A percentile compares a stretch with the other conserved stretches of the same genome.
These are phyloP conservation scores for Aureobasidium pullulans DNA, from an alignment of 2,329 filamentous ascomycete species.

Conservation along the genomic window DNA sequence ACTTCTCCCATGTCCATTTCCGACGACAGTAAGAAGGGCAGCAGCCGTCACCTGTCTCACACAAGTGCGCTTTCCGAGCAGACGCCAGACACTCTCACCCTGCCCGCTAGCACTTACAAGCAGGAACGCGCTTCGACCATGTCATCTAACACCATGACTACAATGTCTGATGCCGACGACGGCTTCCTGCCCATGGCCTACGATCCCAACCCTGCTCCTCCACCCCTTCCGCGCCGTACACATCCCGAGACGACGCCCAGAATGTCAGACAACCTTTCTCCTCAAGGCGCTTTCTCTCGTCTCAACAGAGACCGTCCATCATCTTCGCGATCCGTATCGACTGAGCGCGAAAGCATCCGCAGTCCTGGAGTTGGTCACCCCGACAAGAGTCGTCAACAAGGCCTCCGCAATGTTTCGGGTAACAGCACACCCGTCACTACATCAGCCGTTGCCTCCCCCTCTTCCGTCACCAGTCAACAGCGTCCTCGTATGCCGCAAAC, in stretches of 20 bases:
- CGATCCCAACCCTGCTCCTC: conserved; percentile 38
- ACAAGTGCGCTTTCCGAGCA: conserved; percentile 12
- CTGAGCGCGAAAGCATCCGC: conserved; percentile 31
- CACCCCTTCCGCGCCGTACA: conserved; percentile 15
- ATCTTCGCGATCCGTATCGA: conserved; percentile 39
- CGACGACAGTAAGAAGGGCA: conserved; percentile 22
- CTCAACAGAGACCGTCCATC: conserved; percentile 30
- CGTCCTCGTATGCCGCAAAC: conserved; percentile 22
- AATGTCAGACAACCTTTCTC: conserved; percentile 25
- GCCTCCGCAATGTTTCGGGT: conserved; percentile 29
- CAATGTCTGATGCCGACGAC: conserved; percentile 52
- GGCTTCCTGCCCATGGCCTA: conserved; percentile 45
- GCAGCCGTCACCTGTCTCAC: neutral
- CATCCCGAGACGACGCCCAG: conserved; percentile 8
- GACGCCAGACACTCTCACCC: conserved; percentile 51
- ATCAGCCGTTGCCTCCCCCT: conserved; percentile 23
- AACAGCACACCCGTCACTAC: conserved; percentile 21
- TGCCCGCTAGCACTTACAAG: conserved; percentile 70
- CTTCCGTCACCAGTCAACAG: conserved; percentile 18
- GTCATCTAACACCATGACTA: conserved; percentile 32
- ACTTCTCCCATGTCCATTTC: conserved; percentile 26
- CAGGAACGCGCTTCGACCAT: conserved; percentile 68
- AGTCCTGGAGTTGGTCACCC: conserved; percentile 2
- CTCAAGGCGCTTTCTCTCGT: conserved; percentile 38
- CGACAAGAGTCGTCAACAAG: conserved; percentile 34